Conservation (phyloP, 164 flowering plant species). For the Liquidambar formosana region DNA sequence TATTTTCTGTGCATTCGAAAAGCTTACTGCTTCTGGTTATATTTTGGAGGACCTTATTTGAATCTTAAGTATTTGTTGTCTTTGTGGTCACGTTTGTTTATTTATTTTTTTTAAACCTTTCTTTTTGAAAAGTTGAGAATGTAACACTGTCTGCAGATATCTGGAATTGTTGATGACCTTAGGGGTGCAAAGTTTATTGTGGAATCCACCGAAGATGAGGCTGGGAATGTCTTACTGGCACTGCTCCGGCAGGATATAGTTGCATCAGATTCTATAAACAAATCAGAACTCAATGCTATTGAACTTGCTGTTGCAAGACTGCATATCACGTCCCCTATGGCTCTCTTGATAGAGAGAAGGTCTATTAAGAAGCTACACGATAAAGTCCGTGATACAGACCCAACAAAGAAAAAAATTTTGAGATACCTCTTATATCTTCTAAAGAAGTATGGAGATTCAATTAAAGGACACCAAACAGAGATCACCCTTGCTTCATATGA, state of each 20-base stretch:
- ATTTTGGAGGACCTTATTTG: too few species aligned
- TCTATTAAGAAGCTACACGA: slow-evolving; percentile 17
- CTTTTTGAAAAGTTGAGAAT: background rate
- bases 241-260: slow-evolving; percentile 12
- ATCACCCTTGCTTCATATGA: background rate
- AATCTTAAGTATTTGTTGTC: background rate
- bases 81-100: background rate
- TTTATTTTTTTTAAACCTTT: background rate
- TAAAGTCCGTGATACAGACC: background rate
- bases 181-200: slow-evolving; percentile 19
- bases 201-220: slow-evolving; percentile 28
- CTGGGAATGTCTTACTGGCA: slow-evolving; percentile 16
- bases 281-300: slow-evolving; percentile 16
- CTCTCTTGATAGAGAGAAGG: slow-evolving; percentile 23
- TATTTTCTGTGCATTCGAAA: too few species aligned
- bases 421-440: slow-evolving; percentile 21
- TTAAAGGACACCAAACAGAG: background rate
- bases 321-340: slow-evolving; percentile 17
- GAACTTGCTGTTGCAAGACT: slow-evolving; percentile 21
- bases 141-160: slow-evolving; percentile 20
- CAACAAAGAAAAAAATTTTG: slow-evolving; percentile 16
- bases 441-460: slow-evolving; percentile 21
- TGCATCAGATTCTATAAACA: background rate
- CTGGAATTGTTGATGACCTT: slow-evolving; percentile 22
- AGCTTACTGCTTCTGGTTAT: too few species aligned